Percentiles rank a stretch among this genome's conserved stretches.
These are phyloP conservation scores for Hyphopichia khmerensis DNA, from an alignment of 1,139 yeast species.

Conservation along the genomic window DNA sequence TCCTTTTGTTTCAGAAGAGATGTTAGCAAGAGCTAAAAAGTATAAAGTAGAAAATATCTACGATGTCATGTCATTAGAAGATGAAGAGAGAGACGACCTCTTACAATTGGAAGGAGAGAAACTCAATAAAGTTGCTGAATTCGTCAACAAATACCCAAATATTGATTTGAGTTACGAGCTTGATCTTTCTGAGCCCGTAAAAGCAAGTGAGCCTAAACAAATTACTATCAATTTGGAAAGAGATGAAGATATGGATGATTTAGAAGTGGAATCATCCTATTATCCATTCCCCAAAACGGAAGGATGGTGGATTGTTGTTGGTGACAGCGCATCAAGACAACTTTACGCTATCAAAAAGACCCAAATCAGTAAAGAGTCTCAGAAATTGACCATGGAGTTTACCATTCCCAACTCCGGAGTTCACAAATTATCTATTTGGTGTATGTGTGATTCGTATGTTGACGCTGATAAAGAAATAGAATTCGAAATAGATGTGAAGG, in stretches of 20 bases:
- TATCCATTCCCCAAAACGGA: conserved; percentile 67
- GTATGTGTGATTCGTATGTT: conserved; percentile 85
- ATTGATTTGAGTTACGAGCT: conserved; percentile 64
- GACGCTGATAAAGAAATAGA: conserved; percentile 85
- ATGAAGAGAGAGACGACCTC: conserved; percentile 66
- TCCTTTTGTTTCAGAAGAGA: conserved; percentile 59
- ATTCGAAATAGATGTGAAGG: conserved; percentile 45
- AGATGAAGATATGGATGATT: conserved; percentile 75
- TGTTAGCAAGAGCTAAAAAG: conserved; percentile 57
- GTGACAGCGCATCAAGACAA: conserved; percentile 59
- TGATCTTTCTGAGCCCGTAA: conserved; percentile 36
- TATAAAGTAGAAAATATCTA: conserved; percentile 67
- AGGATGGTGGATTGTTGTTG: conserved; percentile 86
- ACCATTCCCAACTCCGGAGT: conserved; percentile 60
- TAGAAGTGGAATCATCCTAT: conserved; percentile 53
- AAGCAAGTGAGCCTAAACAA: conserved; percentile 45
- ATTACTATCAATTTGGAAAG: conserved; percentile 59
- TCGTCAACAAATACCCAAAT: conserved; percentile 88
- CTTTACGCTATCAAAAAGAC: conserved; percentile 75
- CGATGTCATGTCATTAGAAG: conserved; percentile 85
- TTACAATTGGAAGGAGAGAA: conserved; percentile 55
- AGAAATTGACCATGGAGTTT: conserved; percentile 54
- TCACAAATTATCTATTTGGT: conserved; percentile 70
- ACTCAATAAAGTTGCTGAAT: conserved; percentile 68
- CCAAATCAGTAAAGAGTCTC: conserved; percentile 51